A percentile compares a stretch with the other conserved stretches of the same genome.
phyloP scores from a whole-genome alignment of 805 yeast species.

The Yarrowia sp. region DNA sequence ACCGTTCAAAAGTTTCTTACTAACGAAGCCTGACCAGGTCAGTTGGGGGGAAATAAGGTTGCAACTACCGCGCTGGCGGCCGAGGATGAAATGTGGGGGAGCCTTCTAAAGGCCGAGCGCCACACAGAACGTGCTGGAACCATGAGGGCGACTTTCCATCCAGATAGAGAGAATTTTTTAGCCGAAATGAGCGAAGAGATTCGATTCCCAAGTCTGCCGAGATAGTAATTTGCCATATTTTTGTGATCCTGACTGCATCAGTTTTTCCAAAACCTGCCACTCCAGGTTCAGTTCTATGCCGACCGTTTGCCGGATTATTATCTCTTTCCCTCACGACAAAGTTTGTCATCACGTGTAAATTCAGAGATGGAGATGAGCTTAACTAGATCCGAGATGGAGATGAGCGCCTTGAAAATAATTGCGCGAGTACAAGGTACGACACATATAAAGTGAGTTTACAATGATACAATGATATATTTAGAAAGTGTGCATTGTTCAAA shows the following conservation, averaged over 20 bases:
- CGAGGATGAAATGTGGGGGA: constrained; percentile 20
- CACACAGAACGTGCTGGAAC: neutral
- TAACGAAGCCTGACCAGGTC: neutral
- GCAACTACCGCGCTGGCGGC: constrained; percentile 3
- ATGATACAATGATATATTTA: too few species aligned
- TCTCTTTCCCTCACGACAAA: neutral
- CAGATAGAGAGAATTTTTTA: too few species aligned
- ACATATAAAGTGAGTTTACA: too few species aligned
- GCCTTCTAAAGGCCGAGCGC: neutral
- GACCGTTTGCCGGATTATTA: constrained; percentile 20
- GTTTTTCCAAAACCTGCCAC: neutral
- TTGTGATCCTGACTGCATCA: too few species aligned
- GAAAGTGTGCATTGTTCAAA: too few species aligned
- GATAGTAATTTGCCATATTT: too few species aligned
- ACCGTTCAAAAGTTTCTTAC: constrained; percentile 3
- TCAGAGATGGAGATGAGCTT: neutral
- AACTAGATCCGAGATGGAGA: neutral
- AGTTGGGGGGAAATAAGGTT: neutral
- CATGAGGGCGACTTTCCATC: too few species aligned
- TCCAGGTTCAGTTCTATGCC: neutral
- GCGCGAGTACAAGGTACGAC: too few species aligned
- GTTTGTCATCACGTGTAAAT: neutral
- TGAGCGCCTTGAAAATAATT: neutral
- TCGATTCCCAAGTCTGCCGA: too few species aligned
- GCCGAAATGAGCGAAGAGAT: too few species aligned